phyloP scores from a whole-genome alignment of 192 early-diverging fungal genomes.

The Phlyctochytrium planicorne region DNA sequence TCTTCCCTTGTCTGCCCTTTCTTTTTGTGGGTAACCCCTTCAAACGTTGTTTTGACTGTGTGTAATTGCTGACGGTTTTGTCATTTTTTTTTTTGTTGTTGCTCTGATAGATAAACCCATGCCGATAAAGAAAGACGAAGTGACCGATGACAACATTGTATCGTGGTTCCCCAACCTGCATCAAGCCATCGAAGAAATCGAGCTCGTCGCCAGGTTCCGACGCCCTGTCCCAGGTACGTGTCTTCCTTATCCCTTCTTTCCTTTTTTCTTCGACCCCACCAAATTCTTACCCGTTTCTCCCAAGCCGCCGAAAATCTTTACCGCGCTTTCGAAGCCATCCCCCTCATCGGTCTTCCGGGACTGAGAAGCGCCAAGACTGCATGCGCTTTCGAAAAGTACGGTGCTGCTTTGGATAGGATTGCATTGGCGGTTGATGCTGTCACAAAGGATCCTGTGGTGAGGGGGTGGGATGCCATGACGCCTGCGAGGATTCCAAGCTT shows the following conservation, averaged over 20 bases:
- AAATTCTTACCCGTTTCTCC: neutral
- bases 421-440: neutral
- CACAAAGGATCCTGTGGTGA: too few species aligned
- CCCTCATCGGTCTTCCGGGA: neutral
- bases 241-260: too few species aligned
- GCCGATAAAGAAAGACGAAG: neutral
- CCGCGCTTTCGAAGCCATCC: neutral
- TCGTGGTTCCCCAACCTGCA: neutral
- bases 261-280: too few species aligned
- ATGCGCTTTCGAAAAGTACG: neutral
- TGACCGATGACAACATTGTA: neutral
- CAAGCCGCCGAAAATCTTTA: neutral
- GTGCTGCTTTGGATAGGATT: neutral
- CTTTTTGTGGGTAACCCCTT: neutral
- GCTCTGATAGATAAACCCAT: neutral
- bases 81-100: neutral
- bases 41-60: too few species aligned
- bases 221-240: neutral
- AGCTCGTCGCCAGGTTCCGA: neutral
- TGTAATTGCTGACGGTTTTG: too few species aligned
- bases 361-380: neutral
- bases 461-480: too few species aligned
- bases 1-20: neutral
- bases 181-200: neutral
- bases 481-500: too few species aligned